Evolutionary conservation across 768 basidiomycete species (phyloP).

Genomic region (Trametes maxima): DNA sequence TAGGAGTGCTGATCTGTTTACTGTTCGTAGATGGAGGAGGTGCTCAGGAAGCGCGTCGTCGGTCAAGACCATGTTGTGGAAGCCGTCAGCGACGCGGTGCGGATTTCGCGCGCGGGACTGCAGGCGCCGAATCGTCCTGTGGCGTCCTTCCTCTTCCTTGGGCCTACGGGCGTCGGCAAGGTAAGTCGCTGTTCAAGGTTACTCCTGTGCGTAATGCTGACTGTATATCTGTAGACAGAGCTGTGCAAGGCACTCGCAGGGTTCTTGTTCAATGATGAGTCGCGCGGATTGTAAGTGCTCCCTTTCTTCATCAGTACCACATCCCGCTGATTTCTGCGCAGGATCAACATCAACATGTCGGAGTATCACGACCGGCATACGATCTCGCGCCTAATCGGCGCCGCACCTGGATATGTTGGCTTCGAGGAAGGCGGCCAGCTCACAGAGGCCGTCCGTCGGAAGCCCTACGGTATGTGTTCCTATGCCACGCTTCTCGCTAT

Average conservation of each 20-base stretch:
- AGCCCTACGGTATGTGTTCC: conserved; percentile 51
- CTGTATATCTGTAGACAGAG: conserved; percentile 69
- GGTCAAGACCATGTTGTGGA: conserved; percentile 90
- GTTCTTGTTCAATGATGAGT: conserved; percentile 90
- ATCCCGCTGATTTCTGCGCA: conserved; percentile 28
- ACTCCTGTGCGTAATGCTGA: conserved; percentile 8
- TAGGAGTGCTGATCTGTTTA: neutral
- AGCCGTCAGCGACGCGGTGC: conserved; percentile 87
- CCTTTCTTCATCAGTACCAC: neutral
- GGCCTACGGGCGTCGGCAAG: conserved; percentile 88
- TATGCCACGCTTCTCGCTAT: too few relatives aligned
- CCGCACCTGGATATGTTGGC: conserved; percentile 89
- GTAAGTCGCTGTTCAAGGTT: too few relatives aligned
- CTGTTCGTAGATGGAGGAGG: conserved; percentile 80
- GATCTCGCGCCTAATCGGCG: conserved; percentile 87
- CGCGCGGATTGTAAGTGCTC: conserved; percentile 70
- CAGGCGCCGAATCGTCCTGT: conserved; percentile 88
- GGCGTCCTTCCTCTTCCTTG: conserved; percentile 90
- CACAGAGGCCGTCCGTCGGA: conserved; percentile 64
- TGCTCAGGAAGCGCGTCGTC: conserved; percentile 72
- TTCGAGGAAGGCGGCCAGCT: conserved; percentile 74
- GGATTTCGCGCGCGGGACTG: conserved; percentile 89
- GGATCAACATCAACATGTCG: conserved; percentile 95
- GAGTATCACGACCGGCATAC: conserved; percentile 95
- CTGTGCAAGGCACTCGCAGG: conserved; percentile 85